These are phyloP conservation scores for Fusarium oxysporum DNA, from an alignment of 2,329 filamentous ascomycete species.

Conservation along the genomic window DNA sequence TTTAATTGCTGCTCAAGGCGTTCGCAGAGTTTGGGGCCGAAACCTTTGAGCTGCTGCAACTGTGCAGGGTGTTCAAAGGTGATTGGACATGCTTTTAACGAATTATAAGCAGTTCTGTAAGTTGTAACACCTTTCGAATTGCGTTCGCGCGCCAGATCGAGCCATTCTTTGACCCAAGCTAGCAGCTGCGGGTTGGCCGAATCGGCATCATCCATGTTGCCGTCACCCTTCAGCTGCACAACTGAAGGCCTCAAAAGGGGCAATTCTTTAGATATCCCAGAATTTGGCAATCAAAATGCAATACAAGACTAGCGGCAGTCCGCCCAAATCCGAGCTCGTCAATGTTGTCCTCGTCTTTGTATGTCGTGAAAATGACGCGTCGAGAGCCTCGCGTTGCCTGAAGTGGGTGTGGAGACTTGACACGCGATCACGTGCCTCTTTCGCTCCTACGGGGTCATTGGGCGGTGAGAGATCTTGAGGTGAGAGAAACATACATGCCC, in stretches of 20 bases:
- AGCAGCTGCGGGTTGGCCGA: constrained; percentile 79
- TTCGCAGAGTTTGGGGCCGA: constrained; percentile 78
- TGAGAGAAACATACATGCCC: not conserved
- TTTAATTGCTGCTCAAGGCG: constrained; percentile 72
- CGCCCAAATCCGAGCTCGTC: not conserved
- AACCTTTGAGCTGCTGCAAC: constrained; percentile 77
- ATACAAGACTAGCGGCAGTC: not conserved
- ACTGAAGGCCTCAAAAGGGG: not conserved
- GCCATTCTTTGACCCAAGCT: constrained; percentile 81
- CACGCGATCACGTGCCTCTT: constrained; percentile 42
- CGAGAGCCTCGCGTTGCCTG: constrained; percentile 5
- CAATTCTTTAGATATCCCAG: not conserved
- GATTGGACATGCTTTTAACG: constrained; percentile 79
- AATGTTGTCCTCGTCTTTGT: not conserved
- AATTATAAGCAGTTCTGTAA: constrained; percentile 81
- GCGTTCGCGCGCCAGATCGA: constrained; percentile 74
- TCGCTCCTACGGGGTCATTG: not conserved
- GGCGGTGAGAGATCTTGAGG: constrained; percentile 10
- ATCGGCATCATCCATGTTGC: constrained; percentile 51
- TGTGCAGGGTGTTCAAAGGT: constrained; percentile 78
- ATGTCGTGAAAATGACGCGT: constrained; percentile 18
- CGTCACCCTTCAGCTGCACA: not conserved
- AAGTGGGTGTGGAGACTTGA: constrained; percentile 13
- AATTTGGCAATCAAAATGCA: not conserved
- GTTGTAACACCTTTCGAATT: constrained; percentile 78